These are phyloP conservation scores for Omphalotus guepiniiformis DNA, from an alignment of 768 basidiomycete species.

Conservation along the genomic window DNA sequence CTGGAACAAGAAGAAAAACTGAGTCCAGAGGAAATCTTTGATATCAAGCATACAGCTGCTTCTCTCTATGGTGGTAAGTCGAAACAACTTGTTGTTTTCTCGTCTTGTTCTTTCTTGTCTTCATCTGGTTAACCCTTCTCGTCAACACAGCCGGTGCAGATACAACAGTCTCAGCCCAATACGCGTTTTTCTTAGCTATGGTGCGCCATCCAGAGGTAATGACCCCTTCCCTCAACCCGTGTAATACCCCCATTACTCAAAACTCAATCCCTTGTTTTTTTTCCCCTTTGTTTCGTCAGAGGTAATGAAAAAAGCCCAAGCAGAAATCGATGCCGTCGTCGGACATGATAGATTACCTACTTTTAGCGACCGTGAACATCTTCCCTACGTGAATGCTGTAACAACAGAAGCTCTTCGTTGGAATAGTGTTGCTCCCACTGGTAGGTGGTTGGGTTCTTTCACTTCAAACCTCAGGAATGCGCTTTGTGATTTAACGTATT, in stretches of 20 bases:
- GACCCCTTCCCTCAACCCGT: too few species aligned
- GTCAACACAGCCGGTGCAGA: conserved; percentile 40
- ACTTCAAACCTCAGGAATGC: neutral
- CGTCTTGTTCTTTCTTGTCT: neutral
- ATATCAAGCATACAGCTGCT: conserved; percentile 39
- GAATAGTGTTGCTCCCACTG: conserved; percentile 43
- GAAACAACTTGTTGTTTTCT: neutral
- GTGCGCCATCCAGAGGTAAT: conserved; percentile 17
- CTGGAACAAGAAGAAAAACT: conserved; percentile 32
- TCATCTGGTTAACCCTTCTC: too few species aligned
- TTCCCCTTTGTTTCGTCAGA: conserved; percentile 23
- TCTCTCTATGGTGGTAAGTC: conserved; percentile 42
- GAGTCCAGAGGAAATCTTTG: conserved; percentile 28
- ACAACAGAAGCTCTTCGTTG: conserved; percentile 47
- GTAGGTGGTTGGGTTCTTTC: conserved; percentile 17
- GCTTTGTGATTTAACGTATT: neutral
- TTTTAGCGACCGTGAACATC: conserved; percentile 34
- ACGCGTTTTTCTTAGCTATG: conserved; percentile 49
- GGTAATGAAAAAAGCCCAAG: conserved; percentile 48
- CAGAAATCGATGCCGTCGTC: conserved; percentile 44
- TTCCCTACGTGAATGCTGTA: conserved; percentile 47
- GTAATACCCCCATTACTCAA: conserved; percentile 5
- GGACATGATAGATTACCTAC: conserved; percentile 33
- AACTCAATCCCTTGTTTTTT: neutral
- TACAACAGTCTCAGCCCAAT: conserved; percentile 42